phyloP scores from a whole-genome alignment of 176 grass and related monocot genomes.

The Musa beccarii region DNA sequence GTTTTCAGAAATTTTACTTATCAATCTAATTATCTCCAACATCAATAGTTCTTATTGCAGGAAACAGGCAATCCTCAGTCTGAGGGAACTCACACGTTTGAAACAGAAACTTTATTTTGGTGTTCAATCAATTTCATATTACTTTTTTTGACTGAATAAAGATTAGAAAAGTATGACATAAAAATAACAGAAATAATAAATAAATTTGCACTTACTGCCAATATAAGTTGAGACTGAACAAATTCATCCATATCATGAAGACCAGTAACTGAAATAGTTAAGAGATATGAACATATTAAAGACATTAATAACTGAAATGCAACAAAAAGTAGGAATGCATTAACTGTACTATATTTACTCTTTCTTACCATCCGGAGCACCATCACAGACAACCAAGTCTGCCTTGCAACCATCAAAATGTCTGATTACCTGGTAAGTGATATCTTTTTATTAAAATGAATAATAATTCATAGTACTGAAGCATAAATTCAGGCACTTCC shows the following conservation, averaged over 20 bases:
- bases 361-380: slow-evolving; percentile 81
- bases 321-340: slow-evolving; percentile 2
- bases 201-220: slow-evolving; percentile 53
- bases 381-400: slow-evolving; percentile 85
- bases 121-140: not conserved
- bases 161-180: not conserved
- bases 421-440: slow-evolving; percentile 54
- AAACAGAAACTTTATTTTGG: too few relatives aligned
- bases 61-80: too few relatives aligned
- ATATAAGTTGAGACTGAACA: slow-evolving; percentile 96
- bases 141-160: not conserved
- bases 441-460: slow-evolving; percentile 2
- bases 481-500: not conserved
- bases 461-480: not conserved
- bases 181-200: not conserved
- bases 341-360: slow-evolving; percentile 3
- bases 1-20: too few relatives aligned
- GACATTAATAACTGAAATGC: not conserved
- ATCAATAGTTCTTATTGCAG: too few relatives aligned
- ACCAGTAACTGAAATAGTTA: slow-evolving; percentile 52
- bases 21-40: too few relatives aligned
- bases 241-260: slow-evolving; percentile 99
- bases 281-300: slow-evolving; percentile 17
- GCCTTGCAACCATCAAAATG: slow-evolving; percentile 98
- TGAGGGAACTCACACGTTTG: too few relatives aligned